Percentiles rank a stretch among this genome's conserved stretches.
Conservation (phyloP, 768 basidiomycete species). For the Serendipita sp. region DNA sequence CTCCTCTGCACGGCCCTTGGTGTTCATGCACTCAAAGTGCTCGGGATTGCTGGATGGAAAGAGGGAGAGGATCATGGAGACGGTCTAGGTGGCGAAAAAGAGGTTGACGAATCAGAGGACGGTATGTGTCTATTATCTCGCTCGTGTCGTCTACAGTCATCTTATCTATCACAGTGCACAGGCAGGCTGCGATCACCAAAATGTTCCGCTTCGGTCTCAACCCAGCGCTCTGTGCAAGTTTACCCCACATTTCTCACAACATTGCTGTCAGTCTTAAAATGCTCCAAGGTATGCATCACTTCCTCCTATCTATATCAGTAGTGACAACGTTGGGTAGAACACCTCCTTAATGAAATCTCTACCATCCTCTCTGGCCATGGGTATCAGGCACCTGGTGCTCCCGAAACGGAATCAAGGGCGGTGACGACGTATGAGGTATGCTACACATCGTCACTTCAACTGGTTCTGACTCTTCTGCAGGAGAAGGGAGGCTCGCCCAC, state of each 20-base stretch:
- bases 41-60: background rate
- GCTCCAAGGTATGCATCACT: background rate
- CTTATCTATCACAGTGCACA: background rate
- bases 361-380: background rate
- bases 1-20: background rate
- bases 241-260: background rate
- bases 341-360: background rate
- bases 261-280: background rate
- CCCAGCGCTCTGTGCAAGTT: background rate
- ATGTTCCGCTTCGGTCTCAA: slow-evolving; percentile 1
- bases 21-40: background rate
- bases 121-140: background rate
- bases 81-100: background rate
- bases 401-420: background rate
- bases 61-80: background rate
- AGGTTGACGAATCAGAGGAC: background rate
- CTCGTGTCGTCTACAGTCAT: background rate
- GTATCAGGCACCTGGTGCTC: background rate
- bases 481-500: background rate
- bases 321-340: background rate
- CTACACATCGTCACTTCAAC: too few relatives aligned
- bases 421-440: background rate
- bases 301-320: background rate
- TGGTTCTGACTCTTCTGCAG: background rate
- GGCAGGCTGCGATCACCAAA: background rate